Conservation (phyloP, 2,329 filamentous ascomycete species). For the Ceratocystis destructans region DNA sequence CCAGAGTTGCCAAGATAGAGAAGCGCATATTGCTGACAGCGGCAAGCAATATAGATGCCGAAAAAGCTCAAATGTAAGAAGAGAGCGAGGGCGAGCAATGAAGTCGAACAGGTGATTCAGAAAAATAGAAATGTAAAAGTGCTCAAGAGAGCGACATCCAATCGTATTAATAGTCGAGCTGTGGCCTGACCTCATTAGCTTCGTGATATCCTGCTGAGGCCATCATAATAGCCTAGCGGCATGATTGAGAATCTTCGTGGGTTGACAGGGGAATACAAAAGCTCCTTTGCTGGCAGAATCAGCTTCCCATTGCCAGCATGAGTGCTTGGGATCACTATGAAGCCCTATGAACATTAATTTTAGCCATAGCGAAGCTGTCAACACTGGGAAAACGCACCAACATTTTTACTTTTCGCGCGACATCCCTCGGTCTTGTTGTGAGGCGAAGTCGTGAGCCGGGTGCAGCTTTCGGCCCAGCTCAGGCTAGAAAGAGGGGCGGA, state of each 20-base stretch:
- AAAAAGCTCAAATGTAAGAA: neutral
- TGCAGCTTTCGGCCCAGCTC: no score
- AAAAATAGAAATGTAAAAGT: neutral
- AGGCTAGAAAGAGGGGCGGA: no score
- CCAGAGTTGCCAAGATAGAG: neutral
- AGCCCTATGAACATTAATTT: neutral
- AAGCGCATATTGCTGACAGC: neutral
- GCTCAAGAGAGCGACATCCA: neutral
- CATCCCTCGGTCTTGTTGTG: no score
- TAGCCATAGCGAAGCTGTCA: neutral
- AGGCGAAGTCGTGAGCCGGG: no score
- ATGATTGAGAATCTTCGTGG: slow-evolving; percentile 21
- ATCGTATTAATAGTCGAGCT: neutral
- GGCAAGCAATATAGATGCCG: neutral
- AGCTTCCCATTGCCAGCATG: neutral
- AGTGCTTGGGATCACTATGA: neutral
- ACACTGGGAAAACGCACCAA: neutral
- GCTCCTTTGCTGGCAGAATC: no score
- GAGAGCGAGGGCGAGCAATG: neutral
- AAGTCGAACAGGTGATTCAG: neutral
- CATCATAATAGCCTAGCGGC: slow-evolving; percentile 33
- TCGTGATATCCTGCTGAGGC: slow-evolving; percentile 34
- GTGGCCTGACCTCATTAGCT: slow-evolving; percentile 21
- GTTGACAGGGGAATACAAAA: no score
- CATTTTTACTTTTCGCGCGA: no score